Base-by-base conservation (phyloP, 75 land plant species). In the Larix kaempferi region DNA sequence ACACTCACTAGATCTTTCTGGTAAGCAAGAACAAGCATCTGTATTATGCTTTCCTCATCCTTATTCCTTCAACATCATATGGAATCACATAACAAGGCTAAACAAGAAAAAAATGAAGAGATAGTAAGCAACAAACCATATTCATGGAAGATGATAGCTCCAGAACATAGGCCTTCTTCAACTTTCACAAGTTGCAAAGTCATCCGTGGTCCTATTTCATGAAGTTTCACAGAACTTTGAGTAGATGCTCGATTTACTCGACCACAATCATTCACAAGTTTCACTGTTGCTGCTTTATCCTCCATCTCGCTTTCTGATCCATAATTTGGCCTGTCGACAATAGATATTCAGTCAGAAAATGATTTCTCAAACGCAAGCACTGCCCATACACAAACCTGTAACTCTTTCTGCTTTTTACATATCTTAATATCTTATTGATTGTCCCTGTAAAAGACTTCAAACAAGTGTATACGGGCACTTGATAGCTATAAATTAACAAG, bases 301-400 rank as follows among this genome's bases (percentile, higher is more conserved):
- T 98, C 99, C 27, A 81, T 96, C 82, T 98, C 99, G 84, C 99
- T 98, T 85, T 98, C 99, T 65, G 99, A 98, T 63, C 93, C 85
- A 85, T 90, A 88, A 26, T 90, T 90, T 54, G 84, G 74, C 82
- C 92, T 90, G 64, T 57, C 54, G 10, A 49, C 54, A 49, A 49
- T 49, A 49, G 54, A 49, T 10, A 49, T 49, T 10, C 54, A 49
- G 54, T 49, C 54, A 49, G 11, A 44, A 44, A 49, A 49, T 49
- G 10, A 49, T 49, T 49, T 49, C 54, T 10, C 69, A 33, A 33
- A 65, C 4, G 16, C 33, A 25, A 65, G 69, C 15, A 12, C 69
- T 12, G 21, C 10, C 41, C 19, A 35, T 65, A 33, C 39, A 6
- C 69, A 65, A 16, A 65, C 16, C 10, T 35, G 69, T 65, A 17